Conservation (phyloP, 2,329 filamentous ascomycete species). For the Aspergillus uvarum region DNA sequence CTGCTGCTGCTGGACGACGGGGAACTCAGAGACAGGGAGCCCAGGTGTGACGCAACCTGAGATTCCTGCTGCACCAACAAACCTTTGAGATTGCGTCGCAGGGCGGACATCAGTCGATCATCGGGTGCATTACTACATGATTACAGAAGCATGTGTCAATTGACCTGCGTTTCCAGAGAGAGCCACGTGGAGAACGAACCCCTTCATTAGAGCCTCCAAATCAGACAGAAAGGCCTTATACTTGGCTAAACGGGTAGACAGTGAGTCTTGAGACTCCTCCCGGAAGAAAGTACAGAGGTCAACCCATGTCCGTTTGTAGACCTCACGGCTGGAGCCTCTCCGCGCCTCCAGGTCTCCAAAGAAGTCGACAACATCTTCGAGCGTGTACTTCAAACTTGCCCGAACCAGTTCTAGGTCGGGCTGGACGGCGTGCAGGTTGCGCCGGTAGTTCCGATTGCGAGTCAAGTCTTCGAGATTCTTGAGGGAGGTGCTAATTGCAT, state of each 20-base stretch:
- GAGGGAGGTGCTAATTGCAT: conserved; percentile 53
- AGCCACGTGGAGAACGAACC: conserved; percentile 38
- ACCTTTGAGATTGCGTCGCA: conserved; percentile 26
- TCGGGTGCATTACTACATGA: conserved; percentile 29
- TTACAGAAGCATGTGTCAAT: conserved; percentile 1
- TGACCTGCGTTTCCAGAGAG: conserved; percentile 12
- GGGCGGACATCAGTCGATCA: conserved; percentile 23
- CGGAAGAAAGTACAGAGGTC: conserved; percentile 49
- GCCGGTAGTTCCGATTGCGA: conserved; percentile 39
- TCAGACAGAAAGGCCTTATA: conserved; percentile 53
- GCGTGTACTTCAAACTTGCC: conserved; percentile 51
- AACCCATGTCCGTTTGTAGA: conserved; percentile 53
- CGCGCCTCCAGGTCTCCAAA: conserved; percentile 43
- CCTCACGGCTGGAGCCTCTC: conserved; percentile 27
- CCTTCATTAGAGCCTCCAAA: conserved; percentile 46
- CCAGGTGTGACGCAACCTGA: conserved; percentile 28
- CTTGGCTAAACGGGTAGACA: conserved; percentile 50
- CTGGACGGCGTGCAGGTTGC: conserved; percentile 42
- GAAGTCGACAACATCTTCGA: conserved; percentile 51
- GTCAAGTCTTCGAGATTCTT: conserved; percentile 49
- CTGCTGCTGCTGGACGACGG: conserved; percentile 28
- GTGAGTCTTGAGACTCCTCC: conserved; percentile 46
- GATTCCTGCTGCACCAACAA: conserved; percentile 33
- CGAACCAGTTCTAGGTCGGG: conserved; percentile 51
- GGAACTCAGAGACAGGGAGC: conserved; percentile 26